phyloP scores from a whole-genome alignment of 139 green algal species.

The Volvox reticuliferus region DNA sequence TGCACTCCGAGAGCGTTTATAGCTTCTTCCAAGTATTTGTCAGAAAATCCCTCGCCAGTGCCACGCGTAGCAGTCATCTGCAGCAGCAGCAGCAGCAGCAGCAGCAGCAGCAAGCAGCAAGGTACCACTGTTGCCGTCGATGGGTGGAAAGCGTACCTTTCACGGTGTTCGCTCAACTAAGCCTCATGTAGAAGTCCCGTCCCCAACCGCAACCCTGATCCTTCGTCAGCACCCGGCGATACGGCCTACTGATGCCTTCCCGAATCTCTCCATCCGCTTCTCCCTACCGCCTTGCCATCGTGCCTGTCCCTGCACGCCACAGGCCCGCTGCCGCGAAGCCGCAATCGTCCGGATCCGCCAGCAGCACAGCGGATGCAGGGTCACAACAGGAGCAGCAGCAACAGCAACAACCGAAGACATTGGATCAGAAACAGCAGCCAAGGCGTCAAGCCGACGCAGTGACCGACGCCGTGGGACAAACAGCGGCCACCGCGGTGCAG shows the following conservation, averaged over 20 bases:
- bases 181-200: no score
- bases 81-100: no score
- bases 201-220: no score
- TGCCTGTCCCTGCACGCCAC: neutral
- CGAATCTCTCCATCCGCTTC: neutral
- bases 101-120: no score
- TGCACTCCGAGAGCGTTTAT: no score
- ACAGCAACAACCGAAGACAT: neutral
- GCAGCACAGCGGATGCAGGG: neutral
- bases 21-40: no score
- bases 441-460: neutral
- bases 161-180: no score
- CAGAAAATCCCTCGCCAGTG: no score
- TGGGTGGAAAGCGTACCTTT: no score
- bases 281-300: neutral
- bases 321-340: neutral
- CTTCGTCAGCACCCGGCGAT: no score
- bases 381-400: neutral
- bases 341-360: neutral
- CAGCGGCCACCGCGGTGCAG: neutral
- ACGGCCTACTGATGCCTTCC: neutral
- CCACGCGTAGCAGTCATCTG: no score
- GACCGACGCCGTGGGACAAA: neutral
- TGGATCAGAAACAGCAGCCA: neutral
- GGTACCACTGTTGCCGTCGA: no score